Base-by-base conservation (phyloP, 331 rosid species). In the Saraca asoca region DNA sequence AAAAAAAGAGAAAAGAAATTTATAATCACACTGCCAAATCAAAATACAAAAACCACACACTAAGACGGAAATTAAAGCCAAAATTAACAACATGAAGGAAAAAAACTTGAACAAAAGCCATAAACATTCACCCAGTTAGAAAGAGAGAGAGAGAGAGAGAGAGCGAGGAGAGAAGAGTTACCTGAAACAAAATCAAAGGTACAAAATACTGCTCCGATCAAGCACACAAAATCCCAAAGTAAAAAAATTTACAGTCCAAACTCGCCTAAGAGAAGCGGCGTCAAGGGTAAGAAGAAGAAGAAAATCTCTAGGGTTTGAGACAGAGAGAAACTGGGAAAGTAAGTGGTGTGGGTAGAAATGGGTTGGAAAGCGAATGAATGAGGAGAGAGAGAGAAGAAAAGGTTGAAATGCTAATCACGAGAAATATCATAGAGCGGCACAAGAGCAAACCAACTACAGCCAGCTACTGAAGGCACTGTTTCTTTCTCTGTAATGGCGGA, bases 401-500 rank as follows among this genome's bases (percentile, higher is more conserved):
- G 44, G 63, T 75, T 34, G 81, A 68, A 71, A 79, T 74, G 76
- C 54, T 69, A 79, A 79, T 89, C 93, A 89, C 88, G 87, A 84
- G 31, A 24, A 24, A 24, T 24, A 24, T 24, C 31, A 24, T 1
- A 24, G 31, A 24, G 31, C 31, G 31, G 31, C 31, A 24, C 31
- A 24, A 24, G 31, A 24, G 31, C 31, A 24, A 24, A 24, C 2
- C 31, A 24, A 24, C 31, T 24, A 24, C 2, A 24, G 31, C 31
- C 31, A 24, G 31, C 31, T 24, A 24, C 2, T 24, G 31, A 24
- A 24, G 31, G 31, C 31, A 24, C 31, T 24, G 31, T 24, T 24
- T 24, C 31, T 24, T 24, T 24, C 31, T 24, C 31, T 24, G 31
- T 24, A 24, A 24, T 24, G 31, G 31, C 31, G 31, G 31, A 24